These are phyloP conservation scores for Platismatia glauca DNA, from an alignment of 495 filamentous ascomycete species.

Conservation along the genomic window DNA sequence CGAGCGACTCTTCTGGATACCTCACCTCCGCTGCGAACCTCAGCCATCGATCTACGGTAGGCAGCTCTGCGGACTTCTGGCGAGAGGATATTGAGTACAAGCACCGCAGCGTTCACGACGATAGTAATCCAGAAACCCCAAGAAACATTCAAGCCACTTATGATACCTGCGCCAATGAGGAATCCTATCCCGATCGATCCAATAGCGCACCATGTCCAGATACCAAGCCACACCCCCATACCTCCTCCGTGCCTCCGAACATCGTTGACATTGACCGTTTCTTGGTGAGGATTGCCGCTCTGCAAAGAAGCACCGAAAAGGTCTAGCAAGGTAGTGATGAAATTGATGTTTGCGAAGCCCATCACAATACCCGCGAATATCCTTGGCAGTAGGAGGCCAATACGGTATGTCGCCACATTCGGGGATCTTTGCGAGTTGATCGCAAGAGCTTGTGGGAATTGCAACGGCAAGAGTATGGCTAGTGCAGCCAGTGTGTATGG, in stretches of 20 bases:
- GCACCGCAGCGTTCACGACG: slow-evolving; percentile 48
- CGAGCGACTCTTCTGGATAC: slow-evolving; percentile 52
- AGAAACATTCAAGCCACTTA: slow-evolving; percentile 47
- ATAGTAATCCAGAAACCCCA: slow-evolving; percentile 71
- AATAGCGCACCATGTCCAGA: slow-evolving; percentile 67
- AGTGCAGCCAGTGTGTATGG: slow-evolving; percentile 60
- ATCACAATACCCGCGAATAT: slow-evolving; percentile 55
- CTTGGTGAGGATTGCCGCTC: slow-evolving; percentile 61
- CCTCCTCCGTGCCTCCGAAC: slow-evolving; percentile 63
- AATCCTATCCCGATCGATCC: slow-evolving; percentile 62
- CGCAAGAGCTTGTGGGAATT: slow-evolving; percentile 63
- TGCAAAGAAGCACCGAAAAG: slow-evolving; percentile 66
- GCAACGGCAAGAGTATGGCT: slow-evolving; percentile 57
- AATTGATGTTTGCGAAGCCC: slow-evolving; percentile 70
- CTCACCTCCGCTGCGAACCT: slow-evolving; percentile 46
- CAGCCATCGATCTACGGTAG: slow-evolving; percentile 55
- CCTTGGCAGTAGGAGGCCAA: slow-evolving; percentile 53
- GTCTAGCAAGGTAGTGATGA: slow-evolving; percentile 58
- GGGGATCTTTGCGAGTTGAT: slow-evolving; percentile 48
- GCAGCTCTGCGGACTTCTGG: slow-evolving; percentile 57
- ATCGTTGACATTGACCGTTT: slow-evolving; percentile 52
- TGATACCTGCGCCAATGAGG: slow-evolving; percentile 55
- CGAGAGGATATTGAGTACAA: slow-evolving; percentile 55
- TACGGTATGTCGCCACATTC: slow-evolving; percentile 45
- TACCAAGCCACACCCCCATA: slow-evolving; percentile 66